A percentile compares a stretch with the other conserved stretches of the same genome.
Conservation (phyloP, 179 eudicot genomes). For the Drosera spatulata region DNA sequence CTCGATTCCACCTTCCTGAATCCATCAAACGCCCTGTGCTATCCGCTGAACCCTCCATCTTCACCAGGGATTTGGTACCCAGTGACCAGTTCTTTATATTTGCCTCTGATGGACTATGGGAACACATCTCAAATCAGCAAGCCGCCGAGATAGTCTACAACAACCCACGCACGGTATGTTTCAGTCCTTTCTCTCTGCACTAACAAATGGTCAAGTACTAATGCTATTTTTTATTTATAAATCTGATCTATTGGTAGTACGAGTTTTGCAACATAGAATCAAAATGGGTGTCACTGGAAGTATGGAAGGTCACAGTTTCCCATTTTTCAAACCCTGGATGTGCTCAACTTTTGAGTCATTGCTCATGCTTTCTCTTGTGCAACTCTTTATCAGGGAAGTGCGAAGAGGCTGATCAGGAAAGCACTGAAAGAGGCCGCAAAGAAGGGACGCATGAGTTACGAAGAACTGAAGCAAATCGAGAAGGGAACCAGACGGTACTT, state of each 20-base stretch:
- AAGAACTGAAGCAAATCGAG: constrained; percentile 9
- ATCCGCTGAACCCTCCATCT: constrained; percentile 50
- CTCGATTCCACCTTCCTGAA: constrained; percentile 36
- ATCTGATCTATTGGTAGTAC: background rate
- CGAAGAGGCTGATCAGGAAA: constrained; percentile 14
- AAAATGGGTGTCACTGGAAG: too few species aligned
- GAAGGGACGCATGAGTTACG: constrained; percentile 4
- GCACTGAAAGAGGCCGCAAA: constrained; percentile 15
- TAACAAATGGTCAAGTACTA: background rate
- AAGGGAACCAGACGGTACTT: constrained; percentile 15
- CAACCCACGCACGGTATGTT: constrained; percentile 39
- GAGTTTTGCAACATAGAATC: too few species aligned
- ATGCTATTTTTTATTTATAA: background rate
- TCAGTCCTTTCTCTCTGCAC: background rate
- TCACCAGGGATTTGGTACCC: constrained; percentile 25
- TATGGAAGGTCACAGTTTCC: background rate
- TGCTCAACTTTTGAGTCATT: background rate
- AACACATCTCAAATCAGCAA: constrained; percentile 59
- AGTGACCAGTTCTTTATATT: constrained; percentile 52
- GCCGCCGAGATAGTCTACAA: constrained; percentile 60
- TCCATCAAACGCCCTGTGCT: constrained; percentile 46
- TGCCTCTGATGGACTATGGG: constrained; percentile 94
- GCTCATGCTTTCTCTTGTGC: background rate
- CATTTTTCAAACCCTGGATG: background rate
- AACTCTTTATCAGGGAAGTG: constrained; percentile 14